Base-by-base conservation (phyloP, 1,284 basidiomycete genomes). In the Boletellus sp. region DNA sequence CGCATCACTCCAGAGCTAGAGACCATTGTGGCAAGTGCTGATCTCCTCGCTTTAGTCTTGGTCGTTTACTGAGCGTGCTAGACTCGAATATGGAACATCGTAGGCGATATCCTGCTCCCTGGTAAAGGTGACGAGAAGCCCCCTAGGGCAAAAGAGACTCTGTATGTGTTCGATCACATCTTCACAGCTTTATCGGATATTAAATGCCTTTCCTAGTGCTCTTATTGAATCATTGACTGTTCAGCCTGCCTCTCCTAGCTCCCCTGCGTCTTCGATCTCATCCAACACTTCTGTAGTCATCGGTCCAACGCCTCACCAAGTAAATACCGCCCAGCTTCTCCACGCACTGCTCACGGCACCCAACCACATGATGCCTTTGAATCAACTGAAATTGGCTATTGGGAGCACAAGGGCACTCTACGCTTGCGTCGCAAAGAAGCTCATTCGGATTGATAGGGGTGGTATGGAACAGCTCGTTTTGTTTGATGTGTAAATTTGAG, bases 381-480 rank as follows among this genome's bases (percentile, higher is more conserved):
- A 74, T 49, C 73, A 73, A 51, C 69, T 82, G 13, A 88, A 87
- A 63, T 77, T 77, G 39, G 60, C 71, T n/a, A 65, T 88, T n/a
- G 69, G 73, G 48, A 61, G 69, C 16, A 80, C 77, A 14, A 71
- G 78, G 42, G 75, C 80, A 9, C 59, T 85, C 7, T 86, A 83
- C 57, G 76, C 70, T 2, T 84, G 85, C 56, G 82, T 87, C 10
- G 83, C 82, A 19, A 89, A 88, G 67, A 73, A 84, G 47, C 65
- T 89, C 41, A 61, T 89, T 49, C 84, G 79, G 64, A 87, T 89
- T 52, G 85, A 89, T 42, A 71, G 87, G 38, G 78, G 82, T 22
- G 76, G 79, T 9, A 74, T 83, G 29, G 84, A 86, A 58, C 86
- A 89, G 61, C 71, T 80, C 8, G 83, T 88, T 19, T 76, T 76